Base-by-base conservation (phyloP, 192 early-diverging fungal species). In the Podila minutissima region DNA sequence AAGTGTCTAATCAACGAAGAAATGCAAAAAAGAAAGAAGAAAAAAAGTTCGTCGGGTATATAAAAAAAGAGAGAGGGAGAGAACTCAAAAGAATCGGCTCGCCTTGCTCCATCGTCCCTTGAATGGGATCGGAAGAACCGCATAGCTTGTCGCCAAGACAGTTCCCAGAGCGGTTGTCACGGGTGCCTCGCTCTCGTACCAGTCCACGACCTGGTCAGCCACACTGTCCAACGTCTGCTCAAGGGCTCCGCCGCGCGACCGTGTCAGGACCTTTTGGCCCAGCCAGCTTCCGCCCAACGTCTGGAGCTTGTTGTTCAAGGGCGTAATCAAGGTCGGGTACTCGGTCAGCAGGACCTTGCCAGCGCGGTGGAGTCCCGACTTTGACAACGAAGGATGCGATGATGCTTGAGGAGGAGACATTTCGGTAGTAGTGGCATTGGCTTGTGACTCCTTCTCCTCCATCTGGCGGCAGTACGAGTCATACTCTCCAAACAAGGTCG, bases 141-240 rank as follows among this genome's bases (percentile, higher is more conserved):
- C 20, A 55, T 55, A 55, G n/a, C n/a, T 24, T 22, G 53, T 55
- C 22, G 53, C 53, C 20, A 55, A 22, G 8, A 55, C 53, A 4
- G 53, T 24, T 2, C 24, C 17, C 53, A 53, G 17, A n/a, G 51
- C 51, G 17, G 51, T 0, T 4, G 51, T 53, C 20, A 53, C 22
- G 51, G 51, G 51, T 20, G 51, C 20, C 17, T 53, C 51, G 22
- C 51, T 55, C 31, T 61, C 59, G 17, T 33, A 61, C 59, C 59
- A 61, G 31, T 61, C 59, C 59, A 61, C 31, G 7, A 61, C 59
- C 31, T 61, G 59, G 59, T 61, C 59, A 5, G 59, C 59, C 1
- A 61, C 31, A 61, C 26, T 33, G 19, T 61, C 59, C 2, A 61
- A 24, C 1, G 26, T 61, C 31, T 61, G 59, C 19, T 61, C 59